These are phyloP conservation scores for Stellera chamaejasme DNA, from an alignment of 345 rosid species.

Conservation along the genomic window DNA sequence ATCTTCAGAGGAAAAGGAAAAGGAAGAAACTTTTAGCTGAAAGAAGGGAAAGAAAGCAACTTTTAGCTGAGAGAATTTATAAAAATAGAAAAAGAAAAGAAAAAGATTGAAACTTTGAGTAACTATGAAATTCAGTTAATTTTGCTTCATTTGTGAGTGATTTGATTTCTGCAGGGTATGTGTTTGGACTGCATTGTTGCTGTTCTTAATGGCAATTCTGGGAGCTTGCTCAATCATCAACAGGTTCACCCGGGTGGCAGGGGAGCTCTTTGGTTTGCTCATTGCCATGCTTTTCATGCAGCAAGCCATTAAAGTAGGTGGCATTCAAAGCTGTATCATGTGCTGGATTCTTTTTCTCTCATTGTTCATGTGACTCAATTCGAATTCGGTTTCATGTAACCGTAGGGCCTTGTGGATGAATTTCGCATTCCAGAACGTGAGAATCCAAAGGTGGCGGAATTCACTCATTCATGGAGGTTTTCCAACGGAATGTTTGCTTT, in stretches of 20 bases:
- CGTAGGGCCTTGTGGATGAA: conserved; percentile 83
- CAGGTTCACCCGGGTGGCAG: conserved; percentile 89
- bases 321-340: background rate
- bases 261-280: conserved; percentile 91
- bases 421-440: conserved; percentile 68
- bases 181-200: conserved; percentile 86
- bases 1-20: background rate
- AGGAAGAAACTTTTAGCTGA: too few species aligned
- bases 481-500: conserved; percentile 95
- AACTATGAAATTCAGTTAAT: background rate
- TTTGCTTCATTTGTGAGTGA: background rate
- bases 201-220: conserved; percentile 68
- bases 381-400: background rate
- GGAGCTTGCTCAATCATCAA: conserved; percentile 98
- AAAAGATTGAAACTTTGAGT: background rate
- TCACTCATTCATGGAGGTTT: conserved; percentile 76
- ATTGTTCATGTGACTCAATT: background rate
- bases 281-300: conserved; percentile 99
- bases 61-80: too few species aligned
- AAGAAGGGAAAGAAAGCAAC: too few species aligned
- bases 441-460: conserved; percentile 39
- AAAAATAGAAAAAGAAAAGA: too few species aligned
- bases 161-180: conserved; percentile 56
- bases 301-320: conserved; percentile 82
- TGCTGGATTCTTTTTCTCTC: background rate